These are phyloP conservation scores for Trametes elegans DNA, from an alignment of 768 basidiomycete genomes.

Conservation along the genomic window DNA sequence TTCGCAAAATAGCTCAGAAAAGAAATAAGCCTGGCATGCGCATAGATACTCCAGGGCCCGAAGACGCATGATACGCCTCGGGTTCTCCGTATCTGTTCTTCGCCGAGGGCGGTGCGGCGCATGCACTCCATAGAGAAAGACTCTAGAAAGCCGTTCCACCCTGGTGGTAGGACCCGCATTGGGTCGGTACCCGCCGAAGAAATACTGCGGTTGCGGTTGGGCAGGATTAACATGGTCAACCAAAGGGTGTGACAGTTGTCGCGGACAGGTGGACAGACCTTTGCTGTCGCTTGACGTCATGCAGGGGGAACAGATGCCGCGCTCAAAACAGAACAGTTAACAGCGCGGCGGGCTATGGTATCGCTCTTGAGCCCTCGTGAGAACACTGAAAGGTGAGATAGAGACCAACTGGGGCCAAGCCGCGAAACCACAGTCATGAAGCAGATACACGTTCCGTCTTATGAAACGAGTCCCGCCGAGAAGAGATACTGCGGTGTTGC, in stretches of 20 bases:
- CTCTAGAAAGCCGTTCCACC: too few species aligned
- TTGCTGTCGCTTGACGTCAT: conserved; percentile 10
- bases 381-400: neutral
- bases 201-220: neutral
- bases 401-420: conserved; percentile 4
- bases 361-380: too few species aligned
- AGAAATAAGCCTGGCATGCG: conserved; percentile 4
- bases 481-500: conserved; percentile 9
- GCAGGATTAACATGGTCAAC: neutral
- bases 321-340: too few species aligned
- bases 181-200: neutral
- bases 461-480: neutral
- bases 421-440: neutral
- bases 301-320: neutral
- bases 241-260: neutral
- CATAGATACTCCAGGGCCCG: neutral
- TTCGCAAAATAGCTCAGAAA: conserved; percentile 3
- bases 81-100: neutral
- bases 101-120: conserved; percentile 1
- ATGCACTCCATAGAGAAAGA: too few species aligned
- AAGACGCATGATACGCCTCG: neutral
- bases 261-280: neutral
- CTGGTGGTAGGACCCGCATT: too few species aligned
- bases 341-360: too few species aligned
- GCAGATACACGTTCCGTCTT: neutral